phyloP scores from a whole-genome alignment of 2,329 filamentous ascomycete genomes.

The Myriosclerotinia curreyana region DNA sequence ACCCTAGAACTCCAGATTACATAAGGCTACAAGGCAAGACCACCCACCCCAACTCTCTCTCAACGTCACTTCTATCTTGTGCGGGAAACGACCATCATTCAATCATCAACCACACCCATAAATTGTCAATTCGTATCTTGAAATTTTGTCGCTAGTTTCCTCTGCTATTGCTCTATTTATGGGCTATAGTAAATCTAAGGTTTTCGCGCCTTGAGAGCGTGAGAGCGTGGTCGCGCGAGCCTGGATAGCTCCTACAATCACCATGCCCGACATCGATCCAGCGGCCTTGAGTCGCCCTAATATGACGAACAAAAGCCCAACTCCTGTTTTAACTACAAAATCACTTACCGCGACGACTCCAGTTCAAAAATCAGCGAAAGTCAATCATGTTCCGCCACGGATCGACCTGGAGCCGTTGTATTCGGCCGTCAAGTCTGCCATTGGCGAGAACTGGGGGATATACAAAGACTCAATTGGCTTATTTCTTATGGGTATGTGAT shows the following conservation, averaged over 20 bases:
- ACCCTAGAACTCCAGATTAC: slow-evolving; percentile 20
- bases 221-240: slow-evolving; percentile 31
- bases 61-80: slow-evolving; percentile 27
- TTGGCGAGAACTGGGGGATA: slow-evolving; percentile 60
- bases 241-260: slow-evolving; percentile 28
- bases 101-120: slow-evolving; percentile 29
- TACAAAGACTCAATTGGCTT: slow-evolving; percentile 63
- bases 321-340: slow-evolving; percentile 58
- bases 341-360: slow-evolving; percentile 53
- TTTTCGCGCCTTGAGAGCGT: slow-evolving; percentile 34
- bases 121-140: slow-evolving; percentile 28
- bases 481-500: slow-evolving; percentile 57
- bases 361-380: slow-evolving; percentile 50
- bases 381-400: slow-evolving; percentile 61
- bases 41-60: slow-evolving; percentile 1
- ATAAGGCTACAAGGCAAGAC: slow-evolving; percentile 22
- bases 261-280: slow-evolving; percentile 70
- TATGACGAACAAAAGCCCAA: slow-evolving; percentile 51
- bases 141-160: slow-evolving; percentile 30
- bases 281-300: slow-evolving; percentile 61
- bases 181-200: slow-evolving; percentile 29
- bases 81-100: slow-evolving; percentile 24
- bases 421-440: slow-evolving; percentile 56
- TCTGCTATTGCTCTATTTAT: slow-evolving; percentile 33
- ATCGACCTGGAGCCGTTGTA: slow-evolving; percentile 67